phyloP scores from a whole-genome alignment of 108 stramenopile genomes.

The Skeletonema menzelii region DNA sequence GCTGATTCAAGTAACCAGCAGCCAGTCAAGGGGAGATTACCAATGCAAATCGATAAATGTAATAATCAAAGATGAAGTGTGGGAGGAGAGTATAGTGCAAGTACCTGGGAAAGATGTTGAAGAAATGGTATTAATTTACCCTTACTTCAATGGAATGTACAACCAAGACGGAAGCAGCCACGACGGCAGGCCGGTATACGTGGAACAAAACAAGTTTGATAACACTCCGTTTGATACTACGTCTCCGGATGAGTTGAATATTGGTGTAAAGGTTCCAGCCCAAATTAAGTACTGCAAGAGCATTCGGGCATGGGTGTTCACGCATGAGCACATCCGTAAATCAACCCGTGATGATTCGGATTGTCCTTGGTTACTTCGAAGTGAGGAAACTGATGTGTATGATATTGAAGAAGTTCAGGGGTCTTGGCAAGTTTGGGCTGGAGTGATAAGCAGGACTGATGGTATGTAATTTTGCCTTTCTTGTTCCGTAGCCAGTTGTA shows the following conservation, averaged over 20 bases:
- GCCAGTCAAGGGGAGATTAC: background rate
- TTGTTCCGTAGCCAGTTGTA: background rate
- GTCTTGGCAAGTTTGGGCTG: conserved; percentile 2
- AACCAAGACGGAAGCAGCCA: background rate
- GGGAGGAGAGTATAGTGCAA: background rate
- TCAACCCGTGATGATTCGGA: background rate
- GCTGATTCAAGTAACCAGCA: background rate
- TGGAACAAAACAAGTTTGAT: conserved; percentile 2
- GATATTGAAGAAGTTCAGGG: conserved; percentile 2
- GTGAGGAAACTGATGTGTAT: conserved; percentile 8
- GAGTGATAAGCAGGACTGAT: background rate
- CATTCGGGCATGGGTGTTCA: conserved; percentile 14
- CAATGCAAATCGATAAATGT: conserved; percentile 5
- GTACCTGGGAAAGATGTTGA: background rate
- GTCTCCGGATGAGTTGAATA: background rate
- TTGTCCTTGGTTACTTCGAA: conserved; percentile 15
- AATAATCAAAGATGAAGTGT: background rate
- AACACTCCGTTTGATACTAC: background rate
- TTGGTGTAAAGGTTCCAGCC: background rate
- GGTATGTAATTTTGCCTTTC: background rate
- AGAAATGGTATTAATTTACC: background rate
- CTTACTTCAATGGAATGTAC: background rate
- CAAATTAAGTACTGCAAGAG: conserved; percentile 16
- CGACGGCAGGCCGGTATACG: background rate
- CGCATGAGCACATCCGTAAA: conserved; percentile 12